Conservation (phyloP, 345 rosid genomes). For the Cardamine chenopodiifolia region DNA sequence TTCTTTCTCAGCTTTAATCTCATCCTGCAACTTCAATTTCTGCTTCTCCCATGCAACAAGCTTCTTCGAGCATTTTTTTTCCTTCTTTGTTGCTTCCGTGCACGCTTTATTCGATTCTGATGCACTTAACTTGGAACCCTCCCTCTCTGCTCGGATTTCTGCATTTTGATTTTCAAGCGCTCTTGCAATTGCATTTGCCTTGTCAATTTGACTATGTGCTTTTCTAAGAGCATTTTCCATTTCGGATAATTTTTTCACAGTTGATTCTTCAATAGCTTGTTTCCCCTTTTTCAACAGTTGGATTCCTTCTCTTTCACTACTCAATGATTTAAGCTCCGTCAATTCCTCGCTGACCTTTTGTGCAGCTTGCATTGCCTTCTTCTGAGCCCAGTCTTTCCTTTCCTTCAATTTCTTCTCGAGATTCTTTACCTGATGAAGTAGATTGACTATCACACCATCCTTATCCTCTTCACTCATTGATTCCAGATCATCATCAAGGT, state of each 20-base stretch:
- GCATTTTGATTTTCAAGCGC: slow-evolving; percentile 85
- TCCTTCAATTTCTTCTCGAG: slow-evolving; percentile 76
- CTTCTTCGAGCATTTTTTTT: slow-evolving; percentile 78
- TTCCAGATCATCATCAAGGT: slow-evolving; percentile 72
- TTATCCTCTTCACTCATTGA: slow-evolving; percentile 60
- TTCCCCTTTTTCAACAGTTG: slow-evolving; percentile 84
- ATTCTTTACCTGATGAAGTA: slow-evolving; percentile 72
- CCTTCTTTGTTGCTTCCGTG: slow-evolving; percentile 77
- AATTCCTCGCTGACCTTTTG: slow-evolving; percentile 77
- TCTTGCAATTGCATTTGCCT: slow-evolving; percentile 69
- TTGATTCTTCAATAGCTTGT: slow-evolving; percentile 74
- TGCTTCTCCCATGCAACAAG: slow-evolving; percentile 84
- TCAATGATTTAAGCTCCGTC: slow-evolving; percentile 72
- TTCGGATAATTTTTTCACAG: slow-evolving; percentile 73
- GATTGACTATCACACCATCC: slow-evolving; percentile 66
- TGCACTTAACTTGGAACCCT: slow-evolving; percentile 84
- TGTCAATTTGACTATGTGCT: slow-evolving; percentile 72
- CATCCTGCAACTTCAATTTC: slow-evolving; percentile 72
- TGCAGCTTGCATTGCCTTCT: slow-evolving; percentile 97
- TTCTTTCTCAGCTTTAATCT: slow-evolving; percentile 69
- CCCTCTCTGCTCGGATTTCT: slow-evolving; percentile 89
- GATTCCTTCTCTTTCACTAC: slow-evolving; percentile 74
- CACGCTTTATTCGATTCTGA: slow-evolving; percentile 70
- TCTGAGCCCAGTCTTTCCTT: slow-evolving; percentile 90
- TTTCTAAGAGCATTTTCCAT: slow-evolving; percentile 78